phyloP scores from a whole-genome alignment of 75 land plant species.

The Cryptomeria japonica region DNA sequence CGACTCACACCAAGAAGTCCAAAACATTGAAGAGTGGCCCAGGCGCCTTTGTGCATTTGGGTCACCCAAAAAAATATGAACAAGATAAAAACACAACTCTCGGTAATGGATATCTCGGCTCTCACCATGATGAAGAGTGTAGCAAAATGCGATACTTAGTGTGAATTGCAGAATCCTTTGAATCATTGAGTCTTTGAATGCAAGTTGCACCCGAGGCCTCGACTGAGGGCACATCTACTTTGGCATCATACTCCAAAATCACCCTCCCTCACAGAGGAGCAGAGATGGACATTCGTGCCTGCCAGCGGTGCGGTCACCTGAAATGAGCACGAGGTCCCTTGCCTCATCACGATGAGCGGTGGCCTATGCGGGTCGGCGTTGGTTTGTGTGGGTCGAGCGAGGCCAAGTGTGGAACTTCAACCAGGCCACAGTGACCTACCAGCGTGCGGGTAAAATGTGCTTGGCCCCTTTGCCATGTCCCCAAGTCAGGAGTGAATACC shows the following conservation, averaged over 20 bases:
- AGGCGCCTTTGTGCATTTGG: too few species aligned
- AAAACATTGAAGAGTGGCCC: too few species aligned
- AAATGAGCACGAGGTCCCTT: not conserved
- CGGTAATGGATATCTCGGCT: constrained; percentile 23
- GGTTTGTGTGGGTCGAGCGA: too few species aligned
- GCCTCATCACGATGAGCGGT: not conserved
- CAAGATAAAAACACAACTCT: not conserved
- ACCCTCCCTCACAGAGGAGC: too few species aligned
- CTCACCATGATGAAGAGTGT: constrained; percentile 32
- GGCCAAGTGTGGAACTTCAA: too few species aligned
- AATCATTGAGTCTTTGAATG: constrained; percentile 45
- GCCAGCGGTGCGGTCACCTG: not conserved
- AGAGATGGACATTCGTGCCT: not conserved
- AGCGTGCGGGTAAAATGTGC: too few species aligned
- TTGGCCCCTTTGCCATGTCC: not conserved
- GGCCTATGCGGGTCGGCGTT: not conserved
- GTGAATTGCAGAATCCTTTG: constrained; percentile 44
- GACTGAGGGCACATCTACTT: not conserved
- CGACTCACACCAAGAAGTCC: too few species aligned
- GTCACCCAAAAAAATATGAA: too few species aligned
- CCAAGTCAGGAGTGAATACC: too few species aligned
- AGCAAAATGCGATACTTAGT: constrained; percentile 42
- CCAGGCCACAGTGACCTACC: too few species aligned
- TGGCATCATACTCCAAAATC: not conserved
- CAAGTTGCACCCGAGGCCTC: constrained; percentile 34